Base-by-base conservation (phyloP, 2,329 filamentous ascomycete species). In the Trichoderma sp. region DNA sequence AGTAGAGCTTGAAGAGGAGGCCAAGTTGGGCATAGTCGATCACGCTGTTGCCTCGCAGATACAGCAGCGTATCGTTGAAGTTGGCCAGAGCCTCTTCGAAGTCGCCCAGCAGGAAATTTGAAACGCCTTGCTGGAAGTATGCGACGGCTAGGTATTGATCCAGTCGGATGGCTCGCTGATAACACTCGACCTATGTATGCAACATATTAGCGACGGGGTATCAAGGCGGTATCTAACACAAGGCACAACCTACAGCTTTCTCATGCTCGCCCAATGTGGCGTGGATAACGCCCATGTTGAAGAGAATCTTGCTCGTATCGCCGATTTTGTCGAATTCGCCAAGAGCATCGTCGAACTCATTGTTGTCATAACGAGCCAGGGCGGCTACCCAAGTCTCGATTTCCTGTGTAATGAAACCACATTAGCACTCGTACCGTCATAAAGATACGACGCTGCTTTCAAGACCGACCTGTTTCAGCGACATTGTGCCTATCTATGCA, bases 381-480 rank as follows among this genome's bases (percentile, higher is more conserved):
- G 96, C 96, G 79, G 90, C 85, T 74, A 98, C 96, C 96, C 96
- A 99, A 60, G 93, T 97, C 83, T 98, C 95, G 81, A 99, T 99
- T 91, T 99, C 96, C 94, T 97, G 72, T 70, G 54, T 16, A 39
- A 10, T 39, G 46, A 37, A 59, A 18, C 11, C 32, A 59, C 11
- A 24, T 68, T 32, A 67, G 68, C 30, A 14, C 32, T 24, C 21
- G 49, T 28, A 8, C 54, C 24, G n/a, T 16, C 34, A 14, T 24
- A 52, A 13, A 32, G 26, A 24, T 28, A 18, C 2, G 8, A 24
- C 54, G 32, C 54, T 65, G 26, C 39, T 43, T 10, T 39, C n/a
- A 51, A 26, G 30, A 49, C 80, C 70, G 80, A 88, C 86, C 81
- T 87, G 86, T 81, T 89, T 89, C 75, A 89, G 80, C 72, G 86